A percentile compares a stretch with the other conserved stretches of the same genome.
phyloP scores from a whole-genome alignment of 805 yeast genomes.

The Saturnispora kantuleensis region DNA sequence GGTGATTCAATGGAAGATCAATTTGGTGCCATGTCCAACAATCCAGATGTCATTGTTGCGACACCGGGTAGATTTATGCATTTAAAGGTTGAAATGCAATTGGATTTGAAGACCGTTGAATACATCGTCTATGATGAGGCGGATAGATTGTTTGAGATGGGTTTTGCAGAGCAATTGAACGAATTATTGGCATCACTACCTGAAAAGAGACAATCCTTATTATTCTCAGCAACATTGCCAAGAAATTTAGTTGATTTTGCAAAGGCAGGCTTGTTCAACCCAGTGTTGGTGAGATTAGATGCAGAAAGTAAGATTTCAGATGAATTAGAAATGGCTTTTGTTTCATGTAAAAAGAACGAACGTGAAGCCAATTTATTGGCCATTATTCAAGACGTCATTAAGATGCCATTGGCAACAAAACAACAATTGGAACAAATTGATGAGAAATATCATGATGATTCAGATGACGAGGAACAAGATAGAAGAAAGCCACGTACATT shows the following conservation, averaged over 20 bases:
- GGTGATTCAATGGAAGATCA: slow-evolving; percentile 99
- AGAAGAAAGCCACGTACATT: slow-evolving; percentile 27
- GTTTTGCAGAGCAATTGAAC: slow-evolving; percentile 86
- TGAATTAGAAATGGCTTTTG: slow-evolving; percentile 79
- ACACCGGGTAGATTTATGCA: slow-evolving; percentile 98
- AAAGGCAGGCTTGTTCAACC: slow-evolving; percentile 89
- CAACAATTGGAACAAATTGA: slow-evolving; percentile 53
- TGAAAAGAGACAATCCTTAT: slow-evolving; percentile 69
- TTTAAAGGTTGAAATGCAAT: slow-evolving; percentile 88
- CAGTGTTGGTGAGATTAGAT: slow-evolving; percentile 86
- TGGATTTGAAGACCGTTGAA: slow-evolving; percentile 75
- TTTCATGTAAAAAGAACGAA: slow-evolving; percentile 73
- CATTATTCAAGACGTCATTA: slow-evolving; percentile 73
- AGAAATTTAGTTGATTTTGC: slow-evolving; percentile 90
- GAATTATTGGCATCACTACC: slow-evolving; percentile 83
- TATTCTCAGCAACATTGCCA: slow-evolving; percentile 94
- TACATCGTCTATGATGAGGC: slow-evolving; percentile 96
- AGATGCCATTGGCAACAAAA: slow-evolving; percentile 68
- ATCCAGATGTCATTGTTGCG: slow-evolving; percentile 92
- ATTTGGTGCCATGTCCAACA: slow-evolving; percentile 81
- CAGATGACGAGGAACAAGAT: slow-evolving; percentile 37
- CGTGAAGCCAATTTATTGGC: slow-evolving; percentile 79
- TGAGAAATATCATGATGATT: slow-evolving; percentile 40
- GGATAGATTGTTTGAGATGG: slow-evolving; percentile 92
- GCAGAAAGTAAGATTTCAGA: slow-evolving; percentile 88